Evolutionary conservation across 2,329 filamentous ascomycete species (phyloP), one percentile per base, ranked within the genome.

Genomic region (Botrytis squamosa): DNA sequence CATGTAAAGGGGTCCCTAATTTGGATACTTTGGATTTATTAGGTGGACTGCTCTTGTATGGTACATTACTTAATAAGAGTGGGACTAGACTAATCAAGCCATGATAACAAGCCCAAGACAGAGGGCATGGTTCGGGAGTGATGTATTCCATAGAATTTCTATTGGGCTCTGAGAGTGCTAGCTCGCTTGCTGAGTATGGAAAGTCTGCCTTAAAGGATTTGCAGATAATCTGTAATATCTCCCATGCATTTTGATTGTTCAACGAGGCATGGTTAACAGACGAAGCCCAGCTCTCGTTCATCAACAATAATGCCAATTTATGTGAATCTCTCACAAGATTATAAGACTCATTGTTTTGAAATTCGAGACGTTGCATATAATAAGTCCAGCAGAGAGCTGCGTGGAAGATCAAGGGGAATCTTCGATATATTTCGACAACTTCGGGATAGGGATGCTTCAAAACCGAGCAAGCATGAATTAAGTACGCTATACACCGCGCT

Each of bases 21-120:
- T 4, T 10, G 22, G 10, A 25, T 4, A 5, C 10, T 25, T 4
- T 52, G 0, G 22, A 52, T 25, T 25, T 22, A 5, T 49, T 1
- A 5, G 4, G 2, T 25, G 4, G 0, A 0, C 46, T 25, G 10
- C 4, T 5, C 10, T 25, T 22, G 46, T 4, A 1, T 25, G 0
- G 9, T 6, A 9, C 4, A 0, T 52, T 9, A 9, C 22, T 49
- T 25, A 12, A 49, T 12, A 49, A 25, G 9, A 12, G 9, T 4
- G 12, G 4, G 10, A 49, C 10, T 4, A 49, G 12, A 49, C 46
- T 5, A 49, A 12, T 25, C 1, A 52, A 52, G 46, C 22, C 46
- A 52, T 52, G 46, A n/a, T 5, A 4, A 52, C 3, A 52, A n/a
- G 4, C 4, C 46, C 46, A 52, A 52, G 10, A 52, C 0, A 52